Evolutionary conservation across 441 rosid species (phyloP), one percentile per base, ranked within the genome.

Genomic region (Pelargonium australe): DNA sequence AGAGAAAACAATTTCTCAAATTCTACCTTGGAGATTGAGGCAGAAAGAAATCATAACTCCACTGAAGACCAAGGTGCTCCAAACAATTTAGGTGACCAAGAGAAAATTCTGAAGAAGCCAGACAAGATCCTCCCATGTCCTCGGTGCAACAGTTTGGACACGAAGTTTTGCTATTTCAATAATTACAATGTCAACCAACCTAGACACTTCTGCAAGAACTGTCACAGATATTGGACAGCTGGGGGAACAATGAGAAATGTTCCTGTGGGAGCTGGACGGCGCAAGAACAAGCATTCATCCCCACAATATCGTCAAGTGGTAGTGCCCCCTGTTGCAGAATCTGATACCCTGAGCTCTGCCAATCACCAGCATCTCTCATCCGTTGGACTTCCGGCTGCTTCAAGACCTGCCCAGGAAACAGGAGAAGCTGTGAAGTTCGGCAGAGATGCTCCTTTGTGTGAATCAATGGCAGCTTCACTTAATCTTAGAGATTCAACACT

Each of bases 231-330:
- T 78, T 88, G 93, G 93, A 88, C 93, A 1, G 90, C 89, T 14
- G 93, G 93, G 45, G 93, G 93, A 62, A 85, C 89, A 1, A 88
- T 88, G 90, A 84, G 93, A 79, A 88, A 86, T 23, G 93, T 88
- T 40, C 93, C 93, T 0, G 89, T 88, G 64, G 93, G 93, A 31
- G 90, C 93, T 11, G 90, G 90, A 16, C 80, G 90, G 13, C 89
- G 93, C 43, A 88, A 55, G 20, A 83, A 83, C 81, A 81, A 80
- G 79, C 88, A 80, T 70, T 70, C 84, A 64, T 81, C 88, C 17
- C 79, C 86, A 14, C 90, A 84, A 66, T 84, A 68, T 66, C 81
- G 80, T 40, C 87, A 86, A 69, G 71, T 84, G 64, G 60, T 84
- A 25, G 84, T 82, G 66, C 79, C 86, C 16, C 61, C 87, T 34